Evolutionary conservation across 148 eudicot genomes (phyloP), one percentile per base, ranked within the genome.

Genomic region (Rhododendron vialii): DNA sequence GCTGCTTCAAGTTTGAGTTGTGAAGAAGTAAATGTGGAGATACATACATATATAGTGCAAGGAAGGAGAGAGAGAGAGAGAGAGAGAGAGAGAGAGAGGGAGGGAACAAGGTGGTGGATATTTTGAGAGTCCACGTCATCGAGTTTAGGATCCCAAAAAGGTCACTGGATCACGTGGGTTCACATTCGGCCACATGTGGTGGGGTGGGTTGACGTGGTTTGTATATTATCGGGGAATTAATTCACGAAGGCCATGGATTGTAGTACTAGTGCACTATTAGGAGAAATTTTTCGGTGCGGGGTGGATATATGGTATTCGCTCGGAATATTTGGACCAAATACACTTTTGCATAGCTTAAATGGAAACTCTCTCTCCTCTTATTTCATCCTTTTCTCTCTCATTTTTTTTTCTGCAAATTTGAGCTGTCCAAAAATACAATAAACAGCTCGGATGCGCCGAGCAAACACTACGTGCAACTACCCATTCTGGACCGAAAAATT

Each of bases 71-170:
- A 35, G 43, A 5, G 43, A 38, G 41, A 38, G 41, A 38, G 4
- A 36, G 41, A 38, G 41, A 38, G 41, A 38, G 41, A 38, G 41
- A 38, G 43, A 38, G 43, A 38, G 43, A 38, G 43, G 5, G 43
- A 7, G 80, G 2, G 26, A 28, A 3, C 15, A 0, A 26, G 67
- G 47, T 17, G 71, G 22, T 78, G 91, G 91, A 36, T 36, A 85
- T 84, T 84, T 6, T 22, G 75, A 20, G 89, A 9, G 45, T 41
- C 45, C 45, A 41, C 91, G 88, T 89, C 28, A 79, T 78, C 8
- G 4, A 8, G 6, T 79, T 17, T 59, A 30, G 61, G 74, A 41
- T 45, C 20, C 14, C 26, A 65, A 87, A 87, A 76, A 47, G 78
- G 81, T 0, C 22, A 4, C 4, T 48, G 74, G 51, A 81, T 81